These are phyloP conservation scores for Colletotrichum musae DNA, from an alignment of 2,329 filamentous ascomycete species.

Conservation along the genomic window DNA sequence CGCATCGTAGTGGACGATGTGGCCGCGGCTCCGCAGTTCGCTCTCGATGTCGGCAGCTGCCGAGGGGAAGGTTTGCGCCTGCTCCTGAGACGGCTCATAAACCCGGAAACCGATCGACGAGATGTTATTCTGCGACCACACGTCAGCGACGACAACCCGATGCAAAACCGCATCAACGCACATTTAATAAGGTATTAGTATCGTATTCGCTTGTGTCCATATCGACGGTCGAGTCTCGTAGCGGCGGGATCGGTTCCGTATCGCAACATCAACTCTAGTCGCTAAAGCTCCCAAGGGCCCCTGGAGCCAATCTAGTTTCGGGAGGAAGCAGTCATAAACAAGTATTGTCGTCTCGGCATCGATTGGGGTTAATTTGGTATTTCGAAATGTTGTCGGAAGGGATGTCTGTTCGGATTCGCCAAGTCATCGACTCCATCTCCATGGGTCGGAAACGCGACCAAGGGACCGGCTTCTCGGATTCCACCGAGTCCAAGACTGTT, in stretches of 20 bases:
- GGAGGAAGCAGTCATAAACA: constrained; percentile 38
- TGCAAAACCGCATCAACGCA: constrained; percentile 52
- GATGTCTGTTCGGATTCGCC: constrained; percentile 33
- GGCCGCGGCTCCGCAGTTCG: constrained; percentile 65
- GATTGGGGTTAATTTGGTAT: constrained; percentile 18
- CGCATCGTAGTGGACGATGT: constrained; percentile 67
- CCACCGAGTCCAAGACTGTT: constrained; percentile 33
- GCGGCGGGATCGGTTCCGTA: constrained; percentile 34
- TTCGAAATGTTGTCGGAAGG: constrained; percentile 23
- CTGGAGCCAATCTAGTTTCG: constrained; percentile 29
- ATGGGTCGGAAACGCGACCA: constrained; percentile 44
- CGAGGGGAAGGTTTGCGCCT: constrained; percentile 60
- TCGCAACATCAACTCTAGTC: constrained; percentile 42
- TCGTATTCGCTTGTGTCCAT: constrained; percentile 77
- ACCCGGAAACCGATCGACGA: constrained; percentile 68
- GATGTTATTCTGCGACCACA: constrained; percentile 65
- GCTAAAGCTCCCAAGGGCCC: constrained; percentile 36
- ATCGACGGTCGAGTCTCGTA: constrained; percentile 57
- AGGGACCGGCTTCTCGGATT: constrained; percentile 37
- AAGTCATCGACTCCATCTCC: constrained; percentile 56
- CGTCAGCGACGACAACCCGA: constrained; percentile 39
- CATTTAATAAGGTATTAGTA: constrained; percentile 73
- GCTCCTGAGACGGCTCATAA: constrained; percentile 65
- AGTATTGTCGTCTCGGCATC: constrained; percentile 13
- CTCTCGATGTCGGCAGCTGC: constrained; percentile 67